phyloP scores from a whole-genome alignment of 805 yeast genomes.

The Kregervanrija pseudodelftensis region DNA sequence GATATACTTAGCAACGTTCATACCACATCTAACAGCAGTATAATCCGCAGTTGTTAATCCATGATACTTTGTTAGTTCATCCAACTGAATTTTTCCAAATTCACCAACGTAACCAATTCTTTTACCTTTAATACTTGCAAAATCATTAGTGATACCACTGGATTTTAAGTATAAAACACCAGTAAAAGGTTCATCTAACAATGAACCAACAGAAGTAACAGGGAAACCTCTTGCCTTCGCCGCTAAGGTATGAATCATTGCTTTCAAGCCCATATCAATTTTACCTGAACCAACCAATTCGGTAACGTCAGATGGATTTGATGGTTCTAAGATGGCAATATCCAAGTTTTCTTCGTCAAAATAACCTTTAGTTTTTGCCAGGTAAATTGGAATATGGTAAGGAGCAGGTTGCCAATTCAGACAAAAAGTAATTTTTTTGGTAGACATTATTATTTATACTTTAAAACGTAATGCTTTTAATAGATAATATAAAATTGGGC shows the following conservation, averaged over 20 bases:
- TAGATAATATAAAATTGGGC: too few species aligned
- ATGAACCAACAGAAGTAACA: conserved; percentile 48
- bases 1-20: conserved; percentile 51
- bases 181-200: conserved; percentile 52
- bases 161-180: conserved; percentile 46
- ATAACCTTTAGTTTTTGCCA: conserved; percentile 44
- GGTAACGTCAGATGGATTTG: conserved; percentile 52
- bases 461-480: too few species aligned
- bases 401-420: conserved; percentile 52
- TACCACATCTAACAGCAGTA: conserved; percentile 52
- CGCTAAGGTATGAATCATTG: conserved; percentile 54
- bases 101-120: conserved; percentile 52
- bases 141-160: conserved; percentile 44
- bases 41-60: conserved; percentile 51
- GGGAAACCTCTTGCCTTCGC: conserved; percentile 54
- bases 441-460: conserved; percentile 13
- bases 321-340: conserved; percentile 46
- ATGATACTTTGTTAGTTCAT: conserved; percentile 47
- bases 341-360: conserved; percentile 44
- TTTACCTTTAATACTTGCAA: conserved; percentile 45
- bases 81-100: conserved; percentile 52
- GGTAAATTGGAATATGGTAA: conserved; percentile 45
- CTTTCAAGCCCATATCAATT: conserved; percentile 52
- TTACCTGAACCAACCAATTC: conserved; percentile 51
- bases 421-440: conserved; percentile 43